Conservation (phyloP, 75 land plant genomes). For the Pinus albicaulis region DNA sequence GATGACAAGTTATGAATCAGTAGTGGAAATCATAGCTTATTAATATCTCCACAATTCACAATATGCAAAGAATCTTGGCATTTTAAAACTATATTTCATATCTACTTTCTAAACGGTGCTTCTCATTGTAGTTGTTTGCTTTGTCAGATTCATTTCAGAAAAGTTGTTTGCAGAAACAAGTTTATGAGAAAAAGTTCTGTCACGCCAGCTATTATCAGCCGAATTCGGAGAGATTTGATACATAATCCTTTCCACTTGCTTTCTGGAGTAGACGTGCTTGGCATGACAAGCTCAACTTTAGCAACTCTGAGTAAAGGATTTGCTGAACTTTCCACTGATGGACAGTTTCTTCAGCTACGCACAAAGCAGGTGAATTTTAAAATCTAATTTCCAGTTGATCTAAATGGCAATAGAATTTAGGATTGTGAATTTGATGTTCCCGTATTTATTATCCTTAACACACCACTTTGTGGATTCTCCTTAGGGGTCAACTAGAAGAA, state of each 20-base stretch:
- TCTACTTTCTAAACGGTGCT: neutral
- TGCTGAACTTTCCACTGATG: constrained; percentile 92
- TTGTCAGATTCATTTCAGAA: constrained; percentile 79
- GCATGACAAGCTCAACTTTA: constrained; percentile 94
- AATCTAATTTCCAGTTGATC: neutral
- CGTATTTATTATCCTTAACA: neutral
- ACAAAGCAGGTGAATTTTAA: constrained; percentile 69
- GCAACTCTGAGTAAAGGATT: constrained; percentile 90
- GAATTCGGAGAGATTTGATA: constrained; percentile 81
- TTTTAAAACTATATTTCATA: neutral
- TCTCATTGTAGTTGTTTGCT: neutral
- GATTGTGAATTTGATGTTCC: neutral
- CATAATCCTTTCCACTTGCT: constrained; percentile 95
- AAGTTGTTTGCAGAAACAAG: constrained; percentile 67
- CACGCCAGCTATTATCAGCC: constrained; percentile 56
- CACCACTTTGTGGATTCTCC: neutral
- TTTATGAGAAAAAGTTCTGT: constrained; percentile 81
- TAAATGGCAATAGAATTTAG: neutral
- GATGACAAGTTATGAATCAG: neutral
- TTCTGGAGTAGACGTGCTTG: constrained; percentile 86
- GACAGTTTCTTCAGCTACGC: constrained; percentile 75
- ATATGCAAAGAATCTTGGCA: neutral
- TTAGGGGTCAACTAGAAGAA: constrained; percentile 48
- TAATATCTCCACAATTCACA: neutral
- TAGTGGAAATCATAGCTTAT: neutral